Conservation (phyloP, 176 grass and related monocot genomes). For the Eragrostis curvula region DNA sequence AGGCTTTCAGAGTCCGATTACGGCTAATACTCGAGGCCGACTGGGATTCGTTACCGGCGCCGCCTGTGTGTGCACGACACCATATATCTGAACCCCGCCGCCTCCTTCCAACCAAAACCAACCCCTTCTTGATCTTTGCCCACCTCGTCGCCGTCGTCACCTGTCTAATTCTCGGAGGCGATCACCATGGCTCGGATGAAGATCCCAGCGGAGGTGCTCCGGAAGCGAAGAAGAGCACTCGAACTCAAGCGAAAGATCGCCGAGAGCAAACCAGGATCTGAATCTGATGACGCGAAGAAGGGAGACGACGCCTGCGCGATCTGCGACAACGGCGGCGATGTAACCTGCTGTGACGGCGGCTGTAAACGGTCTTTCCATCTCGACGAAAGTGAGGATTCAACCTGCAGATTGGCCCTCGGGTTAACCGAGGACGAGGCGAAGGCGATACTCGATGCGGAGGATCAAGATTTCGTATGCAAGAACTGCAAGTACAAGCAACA, state of each 20-base stretch:
- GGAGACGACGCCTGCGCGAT: slow-evolving; percentile 42
- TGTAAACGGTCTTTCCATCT: slow-evolving; percentile 66
- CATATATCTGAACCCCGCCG: neutral
- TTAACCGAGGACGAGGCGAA: slow-evolving; percentile 41
- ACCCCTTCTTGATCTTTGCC: neutral
- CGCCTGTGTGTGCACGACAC: neutral
- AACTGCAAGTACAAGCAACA: slow-evolving; percentile 61
- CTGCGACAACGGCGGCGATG: slow-evolving; percentile 51
- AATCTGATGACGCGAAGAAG: neutral
- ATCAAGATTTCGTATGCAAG: slow-evolving; percentile 43
- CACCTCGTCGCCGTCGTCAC: neutral
- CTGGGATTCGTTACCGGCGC: neutral
- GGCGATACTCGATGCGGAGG: neutral
- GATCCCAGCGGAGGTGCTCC: neutral
- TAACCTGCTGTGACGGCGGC: slow-evolving; percentile 55
- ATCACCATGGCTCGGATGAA: neutral
- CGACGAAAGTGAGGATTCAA: slow-evolving; percentile 11
- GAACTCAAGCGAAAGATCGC: neutral
- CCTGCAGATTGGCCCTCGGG: slow-evolving; percentile 46
- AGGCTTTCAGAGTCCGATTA: neutral
- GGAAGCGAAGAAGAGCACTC: neutral
- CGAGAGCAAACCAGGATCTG: neutral
- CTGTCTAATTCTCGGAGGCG: neutral
- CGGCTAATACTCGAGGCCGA: neutral
- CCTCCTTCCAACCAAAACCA: neutral